Evolutionary conservation across 495 filamentous ascomycete genomes (phyloP).

Genomic region (Aspergillus cristatus): DNA sequence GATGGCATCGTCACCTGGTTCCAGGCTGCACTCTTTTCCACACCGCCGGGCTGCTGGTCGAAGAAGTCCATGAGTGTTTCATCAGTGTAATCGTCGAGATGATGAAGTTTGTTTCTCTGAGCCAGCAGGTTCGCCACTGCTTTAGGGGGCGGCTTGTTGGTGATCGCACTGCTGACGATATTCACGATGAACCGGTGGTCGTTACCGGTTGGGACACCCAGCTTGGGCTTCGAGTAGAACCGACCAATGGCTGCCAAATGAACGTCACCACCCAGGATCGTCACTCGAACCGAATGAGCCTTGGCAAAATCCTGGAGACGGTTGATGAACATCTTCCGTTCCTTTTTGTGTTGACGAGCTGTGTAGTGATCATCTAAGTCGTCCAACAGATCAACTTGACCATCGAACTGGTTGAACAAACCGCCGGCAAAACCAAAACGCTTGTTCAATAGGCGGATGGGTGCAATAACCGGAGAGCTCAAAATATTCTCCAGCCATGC

Average conservation of each 20-base stretch:
- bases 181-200: conserved; percentile 71
- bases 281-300: conserved; percentile 65
- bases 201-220: conserved; percentile 48
- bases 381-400: conserved; percentile 80
- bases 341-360: conserved; percentile 80
- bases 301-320: conserved; percentile 65
- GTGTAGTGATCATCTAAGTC: conserved; percentile 96
- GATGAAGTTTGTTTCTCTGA: conserved; percentile 82
- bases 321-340: conserved; percentile 65
- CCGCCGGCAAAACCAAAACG: conserved; percentile 77
- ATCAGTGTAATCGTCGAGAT: conserved; percentile 73
- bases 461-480: conserved; percentile 69
- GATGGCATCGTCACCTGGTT: conserved; percentile 88
- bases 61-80: conserved; percentile 85
- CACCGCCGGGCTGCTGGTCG: conserved; percentile 67
- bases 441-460: conserved; percentile 82
- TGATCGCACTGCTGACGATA: conserved; percentile 70
- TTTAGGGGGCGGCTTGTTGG: conserved; percentile 85
- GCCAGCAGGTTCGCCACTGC: conserved; percentile 86
- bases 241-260: conserved; percentile 67
- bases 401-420: conserved; percentile 91
- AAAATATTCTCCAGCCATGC: conserved; percentile 93
- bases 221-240: conserved; percentile 61
- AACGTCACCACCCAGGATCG: conserved; percentile 76
- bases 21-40: conserved; percentile 52